Base-by-base conservation (phyloP, 352 stramenopile genomes). In the Vaucheria bursata region DNA sequence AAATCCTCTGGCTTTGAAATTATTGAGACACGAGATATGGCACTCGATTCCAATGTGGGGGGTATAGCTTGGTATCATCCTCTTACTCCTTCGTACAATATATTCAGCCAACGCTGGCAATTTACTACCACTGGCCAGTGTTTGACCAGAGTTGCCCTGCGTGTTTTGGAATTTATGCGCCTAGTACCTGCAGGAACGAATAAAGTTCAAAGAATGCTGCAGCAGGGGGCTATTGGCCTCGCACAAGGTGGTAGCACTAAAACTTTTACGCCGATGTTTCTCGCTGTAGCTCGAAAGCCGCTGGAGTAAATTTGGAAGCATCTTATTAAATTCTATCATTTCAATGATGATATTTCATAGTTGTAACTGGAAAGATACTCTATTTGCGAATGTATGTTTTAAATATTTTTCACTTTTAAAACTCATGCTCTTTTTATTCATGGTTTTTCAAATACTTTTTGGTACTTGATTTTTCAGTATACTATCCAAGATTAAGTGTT, bases 11-110 rank as follows among this genome's bases (percentile, higher is more conserved):
- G 80, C 25, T 85, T 85, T 66, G 71, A 85, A 39, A 38, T 87
- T 18, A 40, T 92, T 36, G 84, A 90, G 37, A 85, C 79, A n/a
- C 78, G 86, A 25, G 88, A 91, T 74, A 74, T 87, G 37, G 87
- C 86, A 32, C 52, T 87, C 8, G 84, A 88, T 35, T 37, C 80
- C 34, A 78, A 80, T 64, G 67, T 67, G n/a, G 79, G 82, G n/a
- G 84, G 86, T 0, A 86, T 87, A 39, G 78, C 86, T 1, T 91
- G 88, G 88, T 87, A 85, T 70, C 75, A 72, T 32, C 85, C 84
- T 25, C 79, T 88, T 12, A 85, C 81, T 38, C 84, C 85, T 7
- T 85, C 74, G 12, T 86, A 77, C 65, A 87, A 88, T 71, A 71
- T 86, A 33, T 73, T 88, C 34, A 85, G 39, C 12, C 85, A 86